Base-by-base conservation (phyloP, 352 stramenopile genomes). In the Blastocystis sp. region DNA sequence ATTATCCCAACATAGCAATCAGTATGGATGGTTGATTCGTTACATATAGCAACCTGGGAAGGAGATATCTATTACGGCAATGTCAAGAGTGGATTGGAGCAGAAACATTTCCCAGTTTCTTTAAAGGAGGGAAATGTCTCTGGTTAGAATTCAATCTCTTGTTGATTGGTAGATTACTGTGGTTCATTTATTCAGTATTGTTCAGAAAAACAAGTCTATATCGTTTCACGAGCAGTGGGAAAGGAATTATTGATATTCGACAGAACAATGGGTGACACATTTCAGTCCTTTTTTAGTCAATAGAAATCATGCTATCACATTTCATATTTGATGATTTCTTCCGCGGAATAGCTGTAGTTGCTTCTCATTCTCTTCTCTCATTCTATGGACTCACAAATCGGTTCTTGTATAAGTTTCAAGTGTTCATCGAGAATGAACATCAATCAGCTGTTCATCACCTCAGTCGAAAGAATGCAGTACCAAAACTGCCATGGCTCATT, bases 1-100 rank as follows among this genome's bases (percentile, higher is more conserved):
- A 24, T 43, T 74, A 74, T 43, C 63, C 63, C 11, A 37, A 37
- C 11, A 43, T 74, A 9, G 63, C 51, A 6, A 37, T 74, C 7
- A 74, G 63, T 74, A 19, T n/a, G 1, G 12, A 27, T 43, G 6
- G 19, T n/a, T 4, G 14, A 6, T 7, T 46, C 21, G 19, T 74
- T n/a, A 51, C 32, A 37, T 43, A n/a, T 43, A 74, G 63, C 63
- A n/a, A 74, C 63, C 3, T 74, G 63, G 63, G 63, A 74, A 49
- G 63, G 63, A 2, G 42, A 74, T 27, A 7, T 74, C 1, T 43
- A 46, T 43, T 1, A 43, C 21, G 63, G 32, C 29, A 32, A 52
- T n/a, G 4, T 52, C 27, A n/a, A 51, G 0, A n/a, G 6, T 9
- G 14, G 63, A n/a, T n/a, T 51, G 1, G 9, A 52, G 7, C 63